Base-by-base conservation (phyloP, 2,329 filamentous ascomycete species). In the Juglanconis sp. region DNA sequence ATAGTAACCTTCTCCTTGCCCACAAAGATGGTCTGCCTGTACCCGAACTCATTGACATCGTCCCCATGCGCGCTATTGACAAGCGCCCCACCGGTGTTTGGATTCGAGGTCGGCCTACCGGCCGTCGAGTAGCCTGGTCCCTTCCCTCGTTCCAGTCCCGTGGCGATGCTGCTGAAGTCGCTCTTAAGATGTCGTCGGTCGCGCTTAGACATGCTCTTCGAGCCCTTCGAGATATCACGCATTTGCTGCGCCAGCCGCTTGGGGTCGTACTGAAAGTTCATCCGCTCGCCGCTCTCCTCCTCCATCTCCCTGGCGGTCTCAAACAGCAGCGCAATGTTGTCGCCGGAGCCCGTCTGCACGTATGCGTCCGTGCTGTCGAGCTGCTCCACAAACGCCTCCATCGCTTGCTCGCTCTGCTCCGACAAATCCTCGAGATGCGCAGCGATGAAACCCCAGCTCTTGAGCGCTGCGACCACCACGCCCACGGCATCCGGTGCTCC, bases 321-420 rank as follows among this genome's bases (percentile, higher is more conserved):
- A 68, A 91, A 94, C 10, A 96, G 79, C 9, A 96, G 79, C 0
- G 92, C 92, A 61, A 96, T 92, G 71, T 91, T 91, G 69, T 89
- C 85, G 3, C 89, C 91, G 0, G 91, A 89, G 3, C 88, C 86
- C 50, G 91, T 86, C 68, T 95, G 91, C 1, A 96, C 90, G 8
- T 83, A 78, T 1, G 86, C 78, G 61, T 92, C 87, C 36, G 81
- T 81, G 71, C 89, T 92, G 62, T 93, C 87, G 17, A 96, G 87
- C 73, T 96, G 92, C 52, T 96, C 92, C 47, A 91, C 87, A 67
- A 96, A 92, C 2, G 88, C 87, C 56, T 95, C 89, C 67, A 95
- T 83, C 15, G 90, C 88, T 34, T 85, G 76, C 64, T 91, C 87
- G 36, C 88, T 91, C 62, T 87, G 81, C 15, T 84, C 82, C 66